Conservation (phyloP, 225 moss, liverwort and hornwort genomes). For the Lunularia cruciata region DNA sequence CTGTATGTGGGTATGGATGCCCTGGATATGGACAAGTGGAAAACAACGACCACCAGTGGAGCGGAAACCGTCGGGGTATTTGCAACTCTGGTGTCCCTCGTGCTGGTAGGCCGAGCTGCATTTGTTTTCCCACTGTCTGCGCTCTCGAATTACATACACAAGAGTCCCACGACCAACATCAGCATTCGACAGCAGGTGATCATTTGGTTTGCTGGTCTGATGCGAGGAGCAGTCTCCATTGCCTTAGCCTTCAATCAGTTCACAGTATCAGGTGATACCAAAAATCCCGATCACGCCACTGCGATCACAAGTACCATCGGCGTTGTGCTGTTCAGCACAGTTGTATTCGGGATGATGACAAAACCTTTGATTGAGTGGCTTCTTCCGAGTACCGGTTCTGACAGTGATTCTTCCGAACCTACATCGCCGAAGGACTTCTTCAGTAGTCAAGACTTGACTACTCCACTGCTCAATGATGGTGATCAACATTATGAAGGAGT, state of each 20-base stretch:
- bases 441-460: constrained; percentile 22
- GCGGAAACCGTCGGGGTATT: constrained; percentile 57
- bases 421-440: constrained; percentile 54
- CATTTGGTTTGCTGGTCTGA: constrained; percentile 96
- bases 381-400: constrained; percentile 31
- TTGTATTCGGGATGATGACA: constrained; percentile 70
- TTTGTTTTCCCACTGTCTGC: constrained; percentile 90
- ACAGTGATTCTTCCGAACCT: constrained; percentile 34
- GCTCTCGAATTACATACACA: constrained; percentile 65
- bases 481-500: background rate
- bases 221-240: constrained; percentile 96
- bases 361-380: constrained; percentile 76
- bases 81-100: constrained; percentile 46
- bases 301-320: constrained; percentile 80
- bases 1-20: constrained; percentile 98
- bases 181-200: constrained; percentile 68
- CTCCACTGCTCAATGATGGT: constrained; percentile 27
- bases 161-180: constrained; percentile 47
- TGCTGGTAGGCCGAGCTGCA: constrained; percentile 75
- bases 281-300: constrained; percentile 63
- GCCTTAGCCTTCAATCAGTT: constrained; percentile 94
- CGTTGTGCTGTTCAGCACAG: constrained; percentile 73
- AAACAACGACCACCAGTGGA: constrained; percentile 33
- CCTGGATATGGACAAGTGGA: constrained; percentile 83
- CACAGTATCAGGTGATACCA: constrained; percentile 56